Conservation (phyloP, 164 flowering plant species). For the Dillenia suffruticosa region DNA sequence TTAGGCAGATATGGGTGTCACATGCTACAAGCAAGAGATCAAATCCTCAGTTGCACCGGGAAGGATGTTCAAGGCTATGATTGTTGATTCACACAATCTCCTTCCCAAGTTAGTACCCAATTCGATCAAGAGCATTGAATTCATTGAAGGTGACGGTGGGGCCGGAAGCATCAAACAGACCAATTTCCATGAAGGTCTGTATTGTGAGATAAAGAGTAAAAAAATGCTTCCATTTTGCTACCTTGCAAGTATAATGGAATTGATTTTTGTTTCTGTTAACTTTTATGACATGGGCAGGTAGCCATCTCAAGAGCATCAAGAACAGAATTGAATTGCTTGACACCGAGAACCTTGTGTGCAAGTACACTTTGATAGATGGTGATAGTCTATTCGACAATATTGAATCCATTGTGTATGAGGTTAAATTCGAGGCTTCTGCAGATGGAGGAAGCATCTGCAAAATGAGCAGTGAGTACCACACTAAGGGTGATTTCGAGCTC, state of each 20-base stretch:
- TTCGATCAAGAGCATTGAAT: slow-evolving; percentile 10
- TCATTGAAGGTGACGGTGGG: slow-evolving; percentile 21
- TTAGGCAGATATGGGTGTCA: too few relatives aligned
- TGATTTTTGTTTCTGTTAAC: too few relatives aligned
- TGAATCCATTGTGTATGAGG: slow-evolving; percentile 5
- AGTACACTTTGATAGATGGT: slow-evolving; percentile 23
- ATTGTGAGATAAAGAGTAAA: neutral
- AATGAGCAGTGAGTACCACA: slow-evolving; percentile 5
- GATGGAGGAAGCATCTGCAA: slow-evolving; percentile 13
- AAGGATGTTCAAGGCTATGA: slow-evolving; percentile 12
- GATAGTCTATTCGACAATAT: neutral
- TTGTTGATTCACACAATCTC: slow-evolving; percentile 12
- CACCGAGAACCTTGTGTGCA: slow-evolving; percentile 13
- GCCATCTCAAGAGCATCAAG: slow-evolving; percentile 7
- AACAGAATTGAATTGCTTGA: slow-evolving; percentile 17
- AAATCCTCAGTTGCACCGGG: slow-evolving; percentile 4
- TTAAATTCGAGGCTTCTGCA: slow-evolving; percentile 5
- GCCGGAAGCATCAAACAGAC: slow-evolving; percentile 11
- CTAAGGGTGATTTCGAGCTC: slow-evolving; percentile 5
- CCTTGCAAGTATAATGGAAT: too few relatives aligned
- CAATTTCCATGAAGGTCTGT: slow-evolving; percentile 12
- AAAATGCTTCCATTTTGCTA: neutral
- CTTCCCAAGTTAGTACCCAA: slow-evolving; percentile 20
- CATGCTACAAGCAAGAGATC: neutral
- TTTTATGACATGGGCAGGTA: neutral